Evolutionary conservation across 192 early-diverging fungal species (phyloP), one percentile per base, ranked within the genome.

Genomic region (Fimicolochytrium jonesii): DNA sequence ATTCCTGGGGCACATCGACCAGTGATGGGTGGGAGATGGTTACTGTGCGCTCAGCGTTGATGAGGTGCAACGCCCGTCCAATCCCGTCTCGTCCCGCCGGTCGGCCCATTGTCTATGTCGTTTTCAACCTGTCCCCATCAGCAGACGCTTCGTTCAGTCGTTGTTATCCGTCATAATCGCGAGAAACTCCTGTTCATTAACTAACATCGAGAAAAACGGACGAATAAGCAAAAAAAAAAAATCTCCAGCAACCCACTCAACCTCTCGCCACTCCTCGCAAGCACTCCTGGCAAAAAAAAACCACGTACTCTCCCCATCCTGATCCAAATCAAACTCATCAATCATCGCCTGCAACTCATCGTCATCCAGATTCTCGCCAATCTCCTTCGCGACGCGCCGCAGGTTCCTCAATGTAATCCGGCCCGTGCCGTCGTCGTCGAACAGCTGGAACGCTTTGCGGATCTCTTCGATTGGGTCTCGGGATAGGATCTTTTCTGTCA

Each of bases 331-430:
- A 83, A 92, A 92, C 78, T 92, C 90, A 30, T 92, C 89, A 61
- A 92, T 88, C 90, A 92, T 92, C 4, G 88, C 87, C 62, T 89
- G 83, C 50, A 92, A 68, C 67, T 92, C 90, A 6, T 91, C 88
- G 29, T 92, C 89, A 33, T 86, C 81, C 54, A 91, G 69, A 53
- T 74, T 85, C 68, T 92, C 90, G 26, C 89, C 90, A 53, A 92
- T 80, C 64, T 92, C 90, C 47, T 86, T 84, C 0, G 89, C 89
- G 55, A 91, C 82, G 18, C 89, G 74, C 23, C 84, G 72, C 41
- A 92, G 61, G 64, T 86, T 88, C 10, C 74, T 30, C 29, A 85
- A 72, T 4, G 84, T 80, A 45, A 92, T 92, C 35, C 80, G 73
- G 39, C 78, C 80, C 15, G 80, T 80, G 20, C 70, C 68, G 60